Evolutionary conservation across 371 early-diverging fungal genomes (phyloP).

Genomic region (Mucor ambiguus): DNA sequence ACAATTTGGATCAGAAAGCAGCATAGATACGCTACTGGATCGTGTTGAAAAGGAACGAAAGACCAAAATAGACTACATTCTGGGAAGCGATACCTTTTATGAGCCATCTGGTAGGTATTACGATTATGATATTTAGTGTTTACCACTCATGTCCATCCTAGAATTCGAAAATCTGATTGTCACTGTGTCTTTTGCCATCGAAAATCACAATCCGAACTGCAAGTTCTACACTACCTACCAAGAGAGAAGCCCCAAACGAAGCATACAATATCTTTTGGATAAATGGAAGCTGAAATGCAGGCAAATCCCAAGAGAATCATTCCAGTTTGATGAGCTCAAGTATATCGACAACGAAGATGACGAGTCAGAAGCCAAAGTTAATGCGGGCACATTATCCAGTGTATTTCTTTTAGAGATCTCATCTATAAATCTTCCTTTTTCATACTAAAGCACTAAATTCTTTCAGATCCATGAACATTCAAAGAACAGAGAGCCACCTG

Average conservation of each 20-base stretch:
- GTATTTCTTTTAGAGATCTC: slow-evolving; percentile 41
- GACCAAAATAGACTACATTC: slow-evolving; percentile 45
- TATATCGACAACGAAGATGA: slow-evolving; percentile 29
- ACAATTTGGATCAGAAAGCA: slow-evolving; percentile 29
- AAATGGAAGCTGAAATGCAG: slow-evolving; percentile 54
- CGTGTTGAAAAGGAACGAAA: slow-evolving; percentile 21
- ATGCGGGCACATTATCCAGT: slow-evolving; percentile 37
- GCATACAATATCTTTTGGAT: slow-evolving; percentile 52
- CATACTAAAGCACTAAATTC: neutral
- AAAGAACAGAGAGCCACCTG: neutral
- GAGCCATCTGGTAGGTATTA: slow-evolving; percentile 50
- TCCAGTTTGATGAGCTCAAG: slow-evolving; percentile 47
- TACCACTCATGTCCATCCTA: slow-evolving; percentile 12
- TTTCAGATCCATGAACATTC: too few species aligned
- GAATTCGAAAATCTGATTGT: slow-evolving; percentile 60
- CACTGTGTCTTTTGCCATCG: slow-evolving; percentile 49
- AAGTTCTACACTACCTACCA: slow-evolving; percentile 58
- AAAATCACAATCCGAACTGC: slow-evolving; percentile 51
- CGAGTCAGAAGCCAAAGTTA: slow-evolving; percentile 20
- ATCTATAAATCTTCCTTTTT: neutral
- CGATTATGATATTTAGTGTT: neutral
- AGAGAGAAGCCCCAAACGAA: slow-evolving; percentile 60
- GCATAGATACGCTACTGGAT: slow-evolving; percentile 29
- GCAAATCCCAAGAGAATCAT: slow-evolving; percentile 43
- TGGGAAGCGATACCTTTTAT: slow-evolving; percentile 65